Evolutionary conservation across 495 filamentous ascomycete species (phyloP), one percentile per base, ranked within the genome.

Genomic region (Xylaria telfairii): DNA sequence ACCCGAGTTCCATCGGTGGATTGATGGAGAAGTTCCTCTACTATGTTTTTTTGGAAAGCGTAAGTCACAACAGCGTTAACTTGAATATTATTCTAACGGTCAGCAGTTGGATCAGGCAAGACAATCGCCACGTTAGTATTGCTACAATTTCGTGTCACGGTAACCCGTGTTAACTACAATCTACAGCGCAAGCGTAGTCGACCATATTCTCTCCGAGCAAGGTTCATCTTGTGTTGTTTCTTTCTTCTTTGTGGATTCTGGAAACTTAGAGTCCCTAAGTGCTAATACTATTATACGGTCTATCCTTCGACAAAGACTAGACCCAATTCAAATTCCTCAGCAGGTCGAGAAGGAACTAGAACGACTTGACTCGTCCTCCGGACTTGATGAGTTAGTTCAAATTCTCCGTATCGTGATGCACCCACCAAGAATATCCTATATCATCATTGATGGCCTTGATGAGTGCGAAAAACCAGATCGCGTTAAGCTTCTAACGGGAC

Each of bases 21-120:
- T 28, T 44, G 65, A 44, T 28, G 41, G 37, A 3, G 4, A 7
- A 19, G 39, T 32, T 44, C 41, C 37, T 26, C 39, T 64, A 1
- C 44, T 57, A 1, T 68, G 65, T 13, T 64, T 37, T 30, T 64
- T 32, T 44, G 60, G 60, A 28, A 64, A 46, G n/a, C 46, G 60
- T 64, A 47, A 64, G 60, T 64, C n/a, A 37, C n/a, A n/a, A 46
- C 37, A 44, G 39, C 3, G 12, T 15, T 61, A 7, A n/a, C 41
- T 1, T 61, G 4, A 19, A 0, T 41, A 61, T n/a, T 10, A 15
- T 42, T 2, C 17, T 42, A 39, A 61, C 34, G 4, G 30, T 41
- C 37, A 13, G 6, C 17, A 65, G 62, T 65, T 49, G 62, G 62
- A 17, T 65, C 62, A 0, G 62, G 62, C 4, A 65, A 65, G 42